Percentiles rank a stretch among this genome's conserved stretches.
Conservation (phyloP, 192 early-diverging fungal genomes). For the Coemansia javaensis region DNA sequence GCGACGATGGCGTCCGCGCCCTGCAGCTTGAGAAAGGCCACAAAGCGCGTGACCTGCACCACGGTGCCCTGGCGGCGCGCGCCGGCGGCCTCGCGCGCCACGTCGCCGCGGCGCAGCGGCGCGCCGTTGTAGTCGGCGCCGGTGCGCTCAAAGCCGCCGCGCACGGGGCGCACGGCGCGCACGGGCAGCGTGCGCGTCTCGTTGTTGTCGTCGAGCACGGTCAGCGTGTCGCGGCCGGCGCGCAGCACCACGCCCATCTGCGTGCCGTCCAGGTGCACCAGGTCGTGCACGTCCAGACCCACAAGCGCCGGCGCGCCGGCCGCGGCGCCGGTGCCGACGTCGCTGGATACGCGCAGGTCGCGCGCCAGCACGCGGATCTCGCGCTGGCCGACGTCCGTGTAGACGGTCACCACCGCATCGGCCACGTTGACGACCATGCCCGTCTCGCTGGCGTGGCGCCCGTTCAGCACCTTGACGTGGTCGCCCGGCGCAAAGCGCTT, state of each 20-base stretch:
- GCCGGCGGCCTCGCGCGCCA: conserved; percentile 65
- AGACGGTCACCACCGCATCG: conserved; percentile 74
- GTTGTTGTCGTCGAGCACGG: conserved; percentile 74
- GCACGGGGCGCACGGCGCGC: conserved; percentile 69
- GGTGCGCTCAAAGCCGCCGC: conserved; percentile 50
- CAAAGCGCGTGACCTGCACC: conserved; percentile 75
- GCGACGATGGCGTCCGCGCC: conserved; percentile 80
- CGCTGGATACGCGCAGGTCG: conserved; percentile 75
- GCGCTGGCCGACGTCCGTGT: conserved; percentile 62
- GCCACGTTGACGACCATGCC: conserved; percentile 85
- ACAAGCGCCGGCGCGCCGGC: conserved; percentile 40
- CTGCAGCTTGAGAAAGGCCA: conserved; percentile 75
- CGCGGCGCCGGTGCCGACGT: conserved; percentile 56
- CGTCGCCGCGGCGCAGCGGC: conserved; percentile 60
- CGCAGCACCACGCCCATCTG: conserved; percentile 80
- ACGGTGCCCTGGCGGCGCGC: conserved; percentile 65
- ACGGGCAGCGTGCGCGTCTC: conserved; percentile 59
- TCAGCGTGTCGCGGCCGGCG: conserved; percentile 68
- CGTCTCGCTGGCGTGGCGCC: conserved; percentile 75
- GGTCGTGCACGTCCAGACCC: conserved; percentile 81
- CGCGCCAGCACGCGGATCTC: conserved; percentile 87
- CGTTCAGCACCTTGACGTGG: conserved; percentile 89
- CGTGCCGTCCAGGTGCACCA: conserved; percentile 72
- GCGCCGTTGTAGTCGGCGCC: conserved; percentile 55
- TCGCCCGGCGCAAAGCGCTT: conserved; percentile 92